phyloP scores from a whole-genome alignment of 495 filamentous ascomycete genomes.

The Neurospora sp. region DNA sequence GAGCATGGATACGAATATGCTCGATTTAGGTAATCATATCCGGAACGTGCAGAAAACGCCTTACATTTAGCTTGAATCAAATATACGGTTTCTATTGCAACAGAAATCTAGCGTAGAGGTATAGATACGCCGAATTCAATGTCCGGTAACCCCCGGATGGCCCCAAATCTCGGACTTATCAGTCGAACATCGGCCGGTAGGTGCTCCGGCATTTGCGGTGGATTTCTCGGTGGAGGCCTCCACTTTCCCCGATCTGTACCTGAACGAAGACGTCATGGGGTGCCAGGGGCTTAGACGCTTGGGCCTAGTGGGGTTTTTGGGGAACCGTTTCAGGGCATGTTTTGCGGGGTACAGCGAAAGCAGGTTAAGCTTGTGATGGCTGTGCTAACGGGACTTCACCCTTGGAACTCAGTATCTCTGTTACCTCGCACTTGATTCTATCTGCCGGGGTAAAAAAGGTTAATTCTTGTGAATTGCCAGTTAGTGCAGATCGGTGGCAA shows the following conservation, averaged over 20 bases:
- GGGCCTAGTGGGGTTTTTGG: neutral
- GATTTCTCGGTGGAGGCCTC: neutral
- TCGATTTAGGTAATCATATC: neutral
- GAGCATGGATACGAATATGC: neutral
- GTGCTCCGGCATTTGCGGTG: neutral
- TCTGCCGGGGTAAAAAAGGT: too few relatives aligned
- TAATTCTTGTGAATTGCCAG: too few relatives aligned
- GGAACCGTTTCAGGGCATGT: neutral
- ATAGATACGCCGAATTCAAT: neutral
- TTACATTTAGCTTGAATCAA: neutral
- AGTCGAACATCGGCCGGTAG: neutral
- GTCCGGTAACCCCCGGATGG: neutral
- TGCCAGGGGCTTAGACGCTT: neutral
- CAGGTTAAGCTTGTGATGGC: neutral
- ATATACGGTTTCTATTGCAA: neutral
- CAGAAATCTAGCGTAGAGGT: neutral
- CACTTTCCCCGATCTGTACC: neutral
- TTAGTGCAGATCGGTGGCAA: too few relatives aligned
- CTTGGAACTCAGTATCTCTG: neutral
- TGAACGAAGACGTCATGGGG: neutral
- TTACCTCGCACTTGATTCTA: neutral
- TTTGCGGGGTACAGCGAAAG: neutral
- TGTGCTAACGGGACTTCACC: neutral
- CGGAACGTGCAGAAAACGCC: neutral
- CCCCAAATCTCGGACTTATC: neutral